Evolutionary conservation across 257 asterid species (phyloP), one percentile per base, ranked within the genome.

Genomic region (Penstemon newberryi): DNA sequence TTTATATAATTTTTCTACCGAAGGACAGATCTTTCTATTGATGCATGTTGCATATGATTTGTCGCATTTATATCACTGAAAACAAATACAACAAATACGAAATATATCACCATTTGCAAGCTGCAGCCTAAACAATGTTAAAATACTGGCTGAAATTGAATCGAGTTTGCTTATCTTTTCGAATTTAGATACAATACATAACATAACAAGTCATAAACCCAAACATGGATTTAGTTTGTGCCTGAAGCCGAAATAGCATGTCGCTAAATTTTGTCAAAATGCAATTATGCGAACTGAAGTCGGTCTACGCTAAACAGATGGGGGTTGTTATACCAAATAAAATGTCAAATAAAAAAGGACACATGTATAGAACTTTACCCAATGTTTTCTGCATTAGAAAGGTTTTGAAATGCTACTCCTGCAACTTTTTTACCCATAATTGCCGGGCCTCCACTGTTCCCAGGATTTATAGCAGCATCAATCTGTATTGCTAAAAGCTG

Each of bases 381-480:
- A 59, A 93, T 93, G 71, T 93, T 93, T 81, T 93, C 99, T 46
- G 99, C 96, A 80, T 95, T 95, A 4, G 96, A 90, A 72, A 93
- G 97, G 84, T 93, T 93, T 76, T 93, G 99, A 80, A 93, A 93
- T 65, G 99, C 97, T 70, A 93, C 97, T 38, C 99, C 99, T 45
- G 93, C 97, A 70, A 93, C 99, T 81, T 85, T 93, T 79, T 90
- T 94, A 56, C 88, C 97, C 99, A 90, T 87, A 76, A 93, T 83
- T 67, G 99, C 99, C 4, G 99, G 99, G 50, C 97, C 99, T 61
- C 99, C 99, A 66, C 99, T 93, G 68, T 93, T 93, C 63, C 97
- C 99, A 5, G 99, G 97, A 80, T 93, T 93, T 75, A 93, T 93
- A 63, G 99, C 99, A 38, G 99, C 99, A 78, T 93, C 99, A 76